Evolutionary conservation across 768 basidiomycete genomes (phyloP).

Genomic region (Tylopilus subfusipes): DNA sequence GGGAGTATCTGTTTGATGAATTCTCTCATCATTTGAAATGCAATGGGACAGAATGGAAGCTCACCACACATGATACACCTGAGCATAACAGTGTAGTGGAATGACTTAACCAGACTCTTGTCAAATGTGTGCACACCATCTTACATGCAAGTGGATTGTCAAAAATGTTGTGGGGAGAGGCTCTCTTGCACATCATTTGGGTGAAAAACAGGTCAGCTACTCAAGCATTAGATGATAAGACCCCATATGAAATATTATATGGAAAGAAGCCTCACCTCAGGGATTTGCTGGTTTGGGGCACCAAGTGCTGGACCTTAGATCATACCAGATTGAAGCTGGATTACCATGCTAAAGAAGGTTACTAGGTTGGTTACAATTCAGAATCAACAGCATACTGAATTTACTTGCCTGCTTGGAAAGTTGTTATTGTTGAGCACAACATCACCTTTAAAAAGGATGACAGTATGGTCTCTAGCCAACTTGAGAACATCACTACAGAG

Average conservation of each 20-base stretch:
- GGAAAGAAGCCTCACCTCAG: slow-evolving; percentile 24
- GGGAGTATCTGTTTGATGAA: no score
- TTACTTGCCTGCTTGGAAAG: no score
- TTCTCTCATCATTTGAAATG: background rate
- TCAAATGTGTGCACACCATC: background rate
- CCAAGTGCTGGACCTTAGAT: slow-evolving; percentile 23
- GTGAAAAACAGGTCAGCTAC: no score
- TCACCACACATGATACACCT: background rate
- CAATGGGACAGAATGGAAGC: background rate
- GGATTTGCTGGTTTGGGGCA: slow-evolving; percentile 21
- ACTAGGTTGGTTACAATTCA: no score
- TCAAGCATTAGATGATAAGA: no score
- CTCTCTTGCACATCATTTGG: background rate
- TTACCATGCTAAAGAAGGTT: no score
- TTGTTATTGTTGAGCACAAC: no score
- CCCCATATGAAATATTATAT: no score
- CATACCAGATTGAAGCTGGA: slow-evolving; percentile 25
- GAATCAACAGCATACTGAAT: no score
- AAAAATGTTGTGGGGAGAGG: background rate
- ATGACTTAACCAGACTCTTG: background rate
- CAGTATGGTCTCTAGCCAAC: no score
- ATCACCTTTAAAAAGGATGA: no score
- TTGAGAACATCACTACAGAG: no score
- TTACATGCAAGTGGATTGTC: background rate
- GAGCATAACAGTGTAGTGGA: background rate